These are phyloP conservation scores for Peniophora sp. DNA, from an alignment of 1,284 basidiomycete species.

Conservation along the genomic window DNA sequence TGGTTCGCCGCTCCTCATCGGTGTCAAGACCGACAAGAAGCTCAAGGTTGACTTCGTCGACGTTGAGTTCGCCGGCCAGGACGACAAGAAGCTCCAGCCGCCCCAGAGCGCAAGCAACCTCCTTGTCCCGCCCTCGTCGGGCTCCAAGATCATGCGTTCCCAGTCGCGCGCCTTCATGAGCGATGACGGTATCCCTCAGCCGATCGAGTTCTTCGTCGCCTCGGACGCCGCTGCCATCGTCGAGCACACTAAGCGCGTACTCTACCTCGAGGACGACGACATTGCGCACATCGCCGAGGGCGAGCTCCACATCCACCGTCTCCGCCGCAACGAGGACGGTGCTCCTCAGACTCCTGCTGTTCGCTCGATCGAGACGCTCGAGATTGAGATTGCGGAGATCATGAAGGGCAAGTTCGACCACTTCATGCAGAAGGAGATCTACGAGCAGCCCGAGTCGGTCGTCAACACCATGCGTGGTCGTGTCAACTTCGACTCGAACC, in stretches of 20 bases:
- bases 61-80: slow-evolving; percentile 84
- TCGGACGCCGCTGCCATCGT: slow-evolving; percentile 96
- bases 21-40: slow-evolving; percentile 99
- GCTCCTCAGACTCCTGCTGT: slow-evolving; percentile 62
- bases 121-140: slow-evolving; percentile 68
- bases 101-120: slow-evolving; percentile 49
- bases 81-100: slow-evolving; percentile 46
- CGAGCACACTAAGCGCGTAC: slow-evolving; percentile 98
- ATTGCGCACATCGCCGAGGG: slow-evolving; percentile 97
- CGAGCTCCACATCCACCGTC: slow-evolving; percentile 97
- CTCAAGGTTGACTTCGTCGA: slow-evolving; percentile 99
- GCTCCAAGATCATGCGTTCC: slow-evolving; percentile 85
- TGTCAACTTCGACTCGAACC: slow-evolving; percentile 95
- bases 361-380: slow-evolving; percentile 96
- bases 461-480: slow-evolving; percentile 99
- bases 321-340: slow-evolving; percentile 81
- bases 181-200: slow-evolving; percentile 96
- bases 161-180: slow-evolving; percentile 98
- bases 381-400: slow-evolving; percentile 98
- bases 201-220: slow-evolving; percentile 99
- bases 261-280: slow-evolving; percentile 99
- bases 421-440: slow-evolving; percentile 99
- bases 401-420: slow-evolving; percentile 99
- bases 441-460: slow-evolving; percentile 99
- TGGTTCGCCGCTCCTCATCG: slow-evolving; percentile 94